Evolutionary conservation across 2,329 filamentous ascomycete species (phyloP), one percentile per base, ranked within the genome.

Genomic region (Beauveria bassiana): DNA sequence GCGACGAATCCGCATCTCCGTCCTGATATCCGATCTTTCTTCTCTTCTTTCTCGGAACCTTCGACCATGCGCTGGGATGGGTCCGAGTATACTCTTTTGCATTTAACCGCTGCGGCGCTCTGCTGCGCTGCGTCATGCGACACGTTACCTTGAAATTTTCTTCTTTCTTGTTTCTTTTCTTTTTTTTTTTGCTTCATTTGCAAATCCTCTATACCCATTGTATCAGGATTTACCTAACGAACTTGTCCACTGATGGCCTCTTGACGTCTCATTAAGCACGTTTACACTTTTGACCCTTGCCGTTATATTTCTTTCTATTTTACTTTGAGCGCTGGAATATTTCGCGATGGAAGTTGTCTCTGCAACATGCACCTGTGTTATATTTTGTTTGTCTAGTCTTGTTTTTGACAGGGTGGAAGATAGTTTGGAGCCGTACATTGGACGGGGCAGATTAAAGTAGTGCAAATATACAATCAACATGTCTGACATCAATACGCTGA

Each of bases 121-220:
- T 7, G 28, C 31, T 46, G 18, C 18, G 46, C 28, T 49, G 24
- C 45, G 42, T 40, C 5, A 45, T 38, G 22, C n/a, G 49, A 54
- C 61, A 49, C 18, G 22, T 40, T 24, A 38, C 34, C 34, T 38
- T 14, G 14, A 5, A 14, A 14, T 34, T 34, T 2, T 31, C 9
- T 47, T 40, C 46, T 51, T 28, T 28, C 26, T 28, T 28, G 7
- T 2, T 9, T 31, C 8, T 31, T 31, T 31, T 9, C 5, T 9
- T 9, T 8, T 31, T 24, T 42, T 65, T 49, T 51, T 42, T 43
- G 65, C 49, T 51, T 46, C 42, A 50, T 59, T 59, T 59, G 12
- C 14, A 52, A 31, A 52, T 59, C 47, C 38, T 52, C 47, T 59
- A 59, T 59, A 59, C 57, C 57, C 57, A 45, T 50, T 58, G 55